Evolutionary conservation across 2,329 filamentous ascomycete species (phyloP), one percentile per base, ranked within the genome.

Genomic region (Diaporthe capsici): DNA sequence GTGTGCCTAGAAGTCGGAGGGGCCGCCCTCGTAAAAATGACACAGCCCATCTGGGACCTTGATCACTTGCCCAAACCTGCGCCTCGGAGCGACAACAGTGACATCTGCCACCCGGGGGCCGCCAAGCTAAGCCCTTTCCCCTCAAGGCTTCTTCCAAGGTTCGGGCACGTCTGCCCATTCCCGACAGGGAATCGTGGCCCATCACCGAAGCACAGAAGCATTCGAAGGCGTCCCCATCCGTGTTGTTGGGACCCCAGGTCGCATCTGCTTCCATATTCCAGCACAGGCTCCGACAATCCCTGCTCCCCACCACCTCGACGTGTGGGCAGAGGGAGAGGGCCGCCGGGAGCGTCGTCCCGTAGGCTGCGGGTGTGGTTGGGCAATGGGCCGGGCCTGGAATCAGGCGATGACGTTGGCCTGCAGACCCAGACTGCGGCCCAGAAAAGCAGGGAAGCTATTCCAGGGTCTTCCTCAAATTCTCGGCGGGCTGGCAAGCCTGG

Each of bases 351-450:
- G 17, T 70, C 49, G 31, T 70, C 65, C 65, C 49, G 65, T 70
- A 49, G 65, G 65, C 49, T 58, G 37, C 47, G 28, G 39, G 47
- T 22, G 75, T 76, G 61, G 72, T 53, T 71, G 67, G 67, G 70
- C 67, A 75, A 55, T 61, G 37, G 67, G 53, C 31, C 39, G 25
- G 67, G 47, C 72, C 51, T 57, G 71, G 58, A 28, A 61, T 60
- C 58, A 73, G 67, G 67, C 68, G 73, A 76, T 76, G 75, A 76
- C 75, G 75, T 76, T 72, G 70, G 73, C 73, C 61, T 75, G 75
- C 73, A 76, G 75, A 51, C 68, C 75, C 47, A 25, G 57, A 47
- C 60, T 17, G 44, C 42, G 57, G 71, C n/a, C 44, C 75, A 71
- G 51, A 74, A 57, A 73, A 75, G 75, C 75, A 76, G 68, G 75